Evolutionary conservation across 305 asterid genomes (phyloP).

Genomic region (Fraxinus velutina): DNA sequence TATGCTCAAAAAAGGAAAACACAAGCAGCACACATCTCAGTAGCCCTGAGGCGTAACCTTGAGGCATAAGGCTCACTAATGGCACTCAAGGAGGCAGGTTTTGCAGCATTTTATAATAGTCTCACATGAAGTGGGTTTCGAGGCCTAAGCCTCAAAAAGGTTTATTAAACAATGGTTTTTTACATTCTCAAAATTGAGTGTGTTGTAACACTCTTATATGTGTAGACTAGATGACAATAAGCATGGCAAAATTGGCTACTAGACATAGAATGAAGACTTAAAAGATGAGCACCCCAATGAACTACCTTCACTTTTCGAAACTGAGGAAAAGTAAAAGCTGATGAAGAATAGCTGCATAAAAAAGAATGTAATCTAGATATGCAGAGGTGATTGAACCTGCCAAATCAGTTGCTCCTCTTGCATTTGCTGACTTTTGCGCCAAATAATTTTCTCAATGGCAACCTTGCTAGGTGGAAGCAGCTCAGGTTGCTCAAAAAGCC

Average conservation of each 20-base stretch:
- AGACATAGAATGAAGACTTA: background rate
- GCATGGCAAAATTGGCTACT: background rate
- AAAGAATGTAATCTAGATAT: slow-evolving; percentile 14
- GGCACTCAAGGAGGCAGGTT: background rate
- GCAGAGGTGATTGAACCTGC: slow-evolving; percentile 63
- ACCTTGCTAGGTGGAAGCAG: slow-evolving; percentile 50
- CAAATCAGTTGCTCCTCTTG: slow-evolving; percentile 58
- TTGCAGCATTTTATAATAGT: background rate
- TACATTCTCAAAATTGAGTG: background rate
- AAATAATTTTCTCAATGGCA: slow-evolving; percentile 46
- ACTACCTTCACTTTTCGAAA: slow-evolving; percentile 8
- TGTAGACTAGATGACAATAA: background rate
- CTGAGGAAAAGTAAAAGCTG: slow-evolving; percentile 13
- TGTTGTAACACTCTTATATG: background rate
- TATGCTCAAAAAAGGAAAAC: background rate
- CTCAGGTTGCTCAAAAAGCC: slow-evolving; percentile 73
- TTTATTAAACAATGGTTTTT: background rate
- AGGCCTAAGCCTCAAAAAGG: background rate
- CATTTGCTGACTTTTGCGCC: slow-evolving; percentile 64
- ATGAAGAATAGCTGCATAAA: slow-evolving; percentile 6
- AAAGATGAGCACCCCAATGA: background rate
- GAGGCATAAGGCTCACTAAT: background rate
- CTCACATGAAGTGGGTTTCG: background rate
- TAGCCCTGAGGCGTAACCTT: background rate
- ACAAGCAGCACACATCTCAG: background rate